Base-by-base conservation (phyloP, 2,329 filamentous ascomycete species). In the Venturia aucupariae region DNA sequence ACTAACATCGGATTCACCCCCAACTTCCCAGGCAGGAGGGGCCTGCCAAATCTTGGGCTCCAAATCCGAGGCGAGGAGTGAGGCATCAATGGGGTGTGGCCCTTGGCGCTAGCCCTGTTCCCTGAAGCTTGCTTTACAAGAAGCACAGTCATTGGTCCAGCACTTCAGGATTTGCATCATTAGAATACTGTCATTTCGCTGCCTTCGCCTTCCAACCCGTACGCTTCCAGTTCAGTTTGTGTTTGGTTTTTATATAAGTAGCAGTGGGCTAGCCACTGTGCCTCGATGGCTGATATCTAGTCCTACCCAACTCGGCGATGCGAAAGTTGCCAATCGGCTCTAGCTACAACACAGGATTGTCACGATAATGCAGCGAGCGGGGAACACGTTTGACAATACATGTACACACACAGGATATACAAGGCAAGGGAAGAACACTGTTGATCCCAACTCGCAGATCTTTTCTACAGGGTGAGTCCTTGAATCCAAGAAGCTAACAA, bases 41-140 rank as follows among this genome's bases (percentile, higher is more conserved):
- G 27, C 51, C 1, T 57, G 51, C 30, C 35, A 55, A 19, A 32
- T 32, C 15, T 57, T 57, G 51, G 51, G 51, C 51, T 57, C 24
- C 51, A 35, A 32, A 32, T n/a, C 22, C 19, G 51, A 57, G 51
- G 51, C 51, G 51, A 35, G 51, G 27, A 35, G 51, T 57, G 51
- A 57, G 51, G 51, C 51, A 57, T 19, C 51, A 57, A 51, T 51
- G 44, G n/a, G n/a, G n/a, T 15, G 4, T 17, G 10, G 30, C 15
- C 51, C 51, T 30, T 57, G 30, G 51, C 51, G 51, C 51, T 57
- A 57, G 51, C 51, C 51, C 51, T 35, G 30, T 57, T 35, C 30
- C 51, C 51, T 32, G 51, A 57, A 35, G 51, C 51, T 35, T 57
- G 51, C 27, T 57, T n/a, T 19, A 57, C 27, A 35, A 35, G 13